These are phyloP conservation scores for Triticum monococcum DNA, from an alignment of 176 grass and related monocot genomes.

Conservation along the genomic window DNA sequence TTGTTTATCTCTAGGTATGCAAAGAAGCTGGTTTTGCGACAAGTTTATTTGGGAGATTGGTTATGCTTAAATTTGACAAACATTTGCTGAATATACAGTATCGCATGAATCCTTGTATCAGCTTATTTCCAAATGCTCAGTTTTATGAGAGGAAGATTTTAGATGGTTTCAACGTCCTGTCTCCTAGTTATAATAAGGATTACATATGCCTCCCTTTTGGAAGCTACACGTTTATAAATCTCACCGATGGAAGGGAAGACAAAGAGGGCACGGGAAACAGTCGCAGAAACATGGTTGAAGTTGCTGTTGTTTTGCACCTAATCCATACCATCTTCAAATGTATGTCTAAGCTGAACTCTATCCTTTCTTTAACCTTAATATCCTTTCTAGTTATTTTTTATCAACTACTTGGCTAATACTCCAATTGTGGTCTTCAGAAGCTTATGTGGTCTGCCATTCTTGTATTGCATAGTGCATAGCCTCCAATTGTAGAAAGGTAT, in stretches of 20 bases:
- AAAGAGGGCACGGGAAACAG: conserved; percentile 54
- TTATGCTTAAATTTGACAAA: conserved; percentile 45
- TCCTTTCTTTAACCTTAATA: neutral
- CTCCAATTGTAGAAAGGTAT: neutral
- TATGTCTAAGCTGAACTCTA: conserved; percentile 19
- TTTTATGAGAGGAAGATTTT: conserved; percentile 67
- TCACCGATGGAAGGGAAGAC: conserved; percentile 70
- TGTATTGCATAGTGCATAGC: neutral
- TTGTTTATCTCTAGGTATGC: conserved; percentile 43
- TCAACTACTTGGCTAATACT: conserved; percentile 5
- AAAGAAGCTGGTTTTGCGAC: conserved; percentile 65
- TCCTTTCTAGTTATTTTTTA: neutral
- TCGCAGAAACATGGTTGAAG: conserved; percentile 64
- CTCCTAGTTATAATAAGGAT: conserved; percentile 51
- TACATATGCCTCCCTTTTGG: conserved; percentile 40
- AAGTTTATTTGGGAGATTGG: conserved; percentile 76
- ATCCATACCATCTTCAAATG: conserved; percentile 55
- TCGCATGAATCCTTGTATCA: conserved; percentile 75
- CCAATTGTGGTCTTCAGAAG: neutral
- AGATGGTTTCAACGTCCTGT: conserved; percentile 58
- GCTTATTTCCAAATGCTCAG: conserved; percentile 62
- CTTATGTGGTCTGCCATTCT: neutral
- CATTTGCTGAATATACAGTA: conserved; percentile 78
- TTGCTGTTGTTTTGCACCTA: conserved; percentile 57
- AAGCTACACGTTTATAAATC: conserved; percentile 59